These are phyloP conservation scores for Nannochloropsis oceanica DNA, from an alignment of 108 stramenopile species.

Conservation along the genomic window DNA sequence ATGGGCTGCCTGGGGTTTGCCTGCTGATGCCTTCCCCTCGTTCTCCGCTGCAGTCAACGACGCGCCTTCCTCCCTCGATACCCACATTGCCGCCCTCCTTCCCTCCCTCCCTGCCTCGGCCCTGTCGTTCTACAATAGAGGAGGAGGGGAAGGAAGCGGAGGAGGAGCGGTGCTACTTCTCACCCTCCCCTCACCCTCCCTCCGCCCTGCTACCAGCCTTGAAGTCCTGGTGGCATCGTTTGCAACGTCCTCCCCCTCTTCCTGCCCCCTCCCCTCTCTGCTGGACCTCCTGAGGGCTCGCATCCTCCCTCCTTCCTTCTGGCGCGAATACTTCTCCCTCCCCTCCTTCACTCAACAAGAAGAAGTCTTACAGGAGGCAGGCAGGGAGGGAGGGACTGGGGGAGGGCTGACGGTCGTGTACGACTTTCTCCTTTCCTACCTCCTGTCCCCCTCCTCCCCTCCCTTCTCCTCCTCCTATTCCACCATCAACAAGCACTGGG, in stretches of 20 bases:
- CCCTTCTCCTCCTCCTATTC: too few species aligned
- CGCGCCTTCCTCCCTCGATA: not conserved
- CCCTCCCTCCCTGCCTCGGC: not conserved
- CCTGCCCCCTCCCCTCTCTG: not conserved
- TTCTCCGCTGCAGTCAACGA: not conserved
- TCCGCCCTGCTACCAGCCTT: not conserved
- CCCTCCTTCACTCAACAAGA: not conserved
- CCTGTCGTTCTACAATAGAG: not conserved
- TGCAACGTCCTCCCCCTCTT: not conserved
- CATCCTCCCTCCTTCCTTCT: not conserved
- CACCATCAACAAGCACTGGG: not conserved
- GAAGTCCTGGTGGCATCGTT: not conserved
- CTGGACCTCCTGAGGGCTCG: not conserved
- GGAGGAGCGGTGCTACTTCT: not conserved
- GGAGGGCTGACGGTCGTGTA: not conserved
- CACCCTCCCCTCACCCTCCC: not conserved
- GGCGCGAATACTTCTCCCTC: not conserved
- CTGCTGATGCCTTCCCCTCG: not conserved
- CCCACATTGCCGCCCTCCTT: not conserved
- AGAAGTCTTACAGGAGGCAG: not conserved
- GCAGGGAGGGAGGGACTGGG: not conserved
- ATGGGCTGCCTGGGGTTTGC: not conserved
- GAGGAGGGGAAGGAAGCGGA: not conserved
- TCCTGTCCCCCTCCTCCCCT: not conserved
- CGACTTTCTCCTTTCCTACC: not conserved